These are phyloP conservation scores for Selaginella tamariscina DNA, from an alignment of 75 land plant species.

Conservation along the genomic window DNA sequence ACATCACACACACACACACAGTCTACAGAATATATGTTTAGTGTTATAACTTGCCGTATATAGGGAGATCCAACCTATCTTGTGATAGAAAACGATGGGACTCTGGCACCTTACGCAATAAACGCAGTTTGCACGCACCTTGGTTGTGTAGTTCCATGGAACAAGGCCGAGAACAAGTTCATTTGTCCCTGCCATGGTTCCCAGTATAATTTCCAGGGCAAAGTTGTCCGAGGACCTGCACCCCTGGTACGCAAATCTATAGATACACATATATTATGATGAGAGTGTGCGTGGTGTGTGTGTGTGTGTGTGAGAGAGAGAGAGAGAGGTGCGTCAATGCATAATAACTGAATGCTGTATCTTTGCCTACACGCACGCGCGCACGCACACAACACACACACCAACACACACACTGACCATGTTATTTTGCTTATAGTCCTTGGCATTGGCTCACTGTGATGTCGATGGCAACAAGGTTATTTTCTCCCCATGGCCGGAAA, in stretches of 20 bases:
- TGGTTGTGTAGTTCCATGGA: constrained; percentile 97
- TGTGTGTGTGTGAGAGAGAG: too few species aligned
- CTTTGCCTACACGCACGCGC: too few species aligned
- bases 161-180: constrained; percentile 87
- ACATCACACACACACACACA: not conserved
- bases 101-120: constrained; percentile 80
- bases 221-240: constrained; percentile 92
- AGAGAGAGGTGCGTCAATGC: too few species aligned
- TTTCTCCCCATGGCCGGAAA: constrained; percentile 80
- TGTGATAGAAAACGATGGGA: constrained; percentile 82
- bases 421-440: constrained; percentile 31
- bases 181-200: constrained; percentile 99
- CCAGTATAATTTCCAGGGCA: constrained; percentile 87
- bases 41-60: not conserved
- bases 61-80: constrained; percentile 99
- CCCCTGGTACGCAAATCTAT: constrained; percentile 47
- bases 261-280: too few species aligned
- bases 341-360: too few species aligned
- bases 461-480: constrained; percentile 80
- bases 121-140: constrained; percentile 98
- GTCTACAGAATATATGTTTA: not conserved
- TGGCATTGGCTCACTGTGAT: constrained; percentile 66
- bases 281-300: too few species aligned
- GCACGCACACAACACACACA: too few species aligned
- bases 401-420: too few species aligned